Base-by-base conservation (phyloP, 257 asterid genomes). In the Primulina tabacum region DNA sequence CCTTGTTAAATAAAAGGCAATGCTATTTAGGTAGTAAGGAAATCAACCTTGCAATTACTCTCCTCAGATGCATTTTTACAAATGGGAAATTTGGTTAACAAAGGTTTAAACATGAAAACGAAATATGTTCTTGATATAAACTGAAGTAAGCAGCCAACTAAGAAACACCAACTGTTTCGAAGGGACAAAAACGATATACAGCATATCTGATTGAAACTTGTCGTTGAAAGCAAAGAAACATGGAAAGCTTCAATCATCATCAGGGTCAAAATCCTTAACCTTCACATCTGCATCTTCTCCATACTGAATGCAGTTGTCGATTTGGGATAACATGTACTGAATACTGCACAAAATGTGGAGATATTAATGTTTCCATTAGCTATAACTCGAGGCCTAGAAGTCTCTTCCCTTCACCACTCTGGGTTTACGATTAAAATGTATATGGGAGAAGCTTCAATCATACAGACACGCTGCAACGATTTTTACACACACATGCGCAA, bases 221-320 rank as follows among this genome's bases (percentile, higher is more conserved):
- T 11, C n/a, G n/a, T 43, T 12, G 21, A 50, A 17, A 4, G 21
- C 57, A 17, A 50, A 50, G 57, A 50, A 17, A 50, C 57, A 50
- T 17, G 57, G 21, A 75, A 43, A 64, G 52, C 74, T 64, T 63
- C 63, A 73, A 64, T 88, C 97, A 6, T 81, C 87, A 5, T 80
- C 88, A 1, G 83, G 85, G 64, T 88, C 97, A 57, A 89, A 91
- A 86, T 91, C 96, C 86, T 82, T 91, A 43, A 94, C 79, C 83
- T 83, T 94, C 77, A 91, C 97, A 70, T 94, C 99, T 24, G 96
- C 96, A 67, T 94, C 93, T 82, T 94, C 97, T 53, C 96, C 99
- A 28, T 78, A 89, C 83, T 93, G 97, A 85, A 93, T 87, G 82
- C 78, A 63, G 78, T 28, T 75, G 84, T 93, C 99, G 26, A 94